Percentiles rank a stretch among this genome's conserved stretches.
Conservation (phyloP, 2,329 filamentous ascomycete genomes). For the Exophiala sp. region DNA sequence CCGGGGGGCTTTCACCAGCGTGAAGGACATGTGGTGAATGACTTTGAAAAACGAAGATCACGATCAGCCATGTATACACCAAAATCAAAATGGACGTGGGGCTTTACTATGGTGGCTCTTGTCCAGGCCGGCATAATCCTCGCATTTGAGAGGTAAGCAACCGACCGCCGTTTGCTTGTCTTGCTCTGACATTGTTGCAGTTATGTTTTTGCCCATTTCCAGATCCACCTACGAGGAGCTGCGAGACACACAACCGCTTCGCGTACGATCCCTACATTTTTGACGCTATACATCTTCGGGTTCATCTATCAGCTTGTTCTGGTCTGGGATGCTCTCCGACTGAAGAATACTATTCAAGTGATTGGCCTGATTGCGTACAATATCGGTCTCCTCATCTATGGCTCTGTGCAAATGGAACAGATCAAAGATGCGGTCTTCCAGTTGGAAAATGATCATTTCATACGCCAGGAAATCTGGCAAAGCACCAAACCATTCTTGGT, state of each 20-base stretch:
- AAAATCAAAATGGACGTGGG: slow-evolving; percentile 79
- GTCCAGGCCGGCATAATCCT: slow-evolving; percentile 75
- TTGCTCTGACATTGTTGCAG: slow-evolving; percentile 40
- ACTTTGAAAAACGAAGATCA: slow-evolving; percentile 22
- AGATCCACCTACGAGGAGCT: slow-evolving; percentile 48
- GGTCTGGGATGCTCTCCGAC: slow-evolving; percentile 84
- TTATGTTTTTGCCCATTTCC: slow-evolving; percentile 86
- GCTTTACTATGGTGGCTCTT: slow-evolving; percentile 68
- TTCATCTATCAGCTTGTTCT: slow-evolving; percentile 87
- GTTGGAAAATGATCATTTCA: slow-evolving; percentile 45
- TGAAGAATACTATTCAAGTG: slow-evolving; percentile 98
- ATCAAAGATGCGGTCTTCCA: slow-evolving; percentile 65
- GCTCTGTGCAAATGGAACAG: slow-evolving; percentile 86
- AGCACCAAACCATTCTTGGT: slow-evolving; percentile 70
- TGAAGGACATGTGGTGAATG: slow-evolving; percentile 43
- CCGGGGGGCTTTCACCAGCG: slow-evolving; percentile 47
- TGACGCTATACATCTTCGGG: slow-evolving; percentile 94
- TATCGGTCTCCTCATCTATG: slow-evolving; percentile 83
- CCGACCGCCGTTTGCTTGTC: not conserved
- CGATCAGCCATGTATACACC: slow-evolving; percentile 61
- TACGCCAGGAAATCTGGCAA: slow-evolving; percentile 57
- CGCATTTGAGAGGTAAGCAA: slow-evolving; percentile 74
- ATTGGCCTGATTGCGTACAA: slow-evolving; percentile 94
- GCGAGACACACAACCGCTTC: slow-evolving; percentile 38
- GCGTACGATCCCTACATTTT: slow-evolving; percentile 81